Evolutionary conservation across 768 basidiomycete genomes (phyloP).

Genomic region (Suillus brevipes): DNA sequence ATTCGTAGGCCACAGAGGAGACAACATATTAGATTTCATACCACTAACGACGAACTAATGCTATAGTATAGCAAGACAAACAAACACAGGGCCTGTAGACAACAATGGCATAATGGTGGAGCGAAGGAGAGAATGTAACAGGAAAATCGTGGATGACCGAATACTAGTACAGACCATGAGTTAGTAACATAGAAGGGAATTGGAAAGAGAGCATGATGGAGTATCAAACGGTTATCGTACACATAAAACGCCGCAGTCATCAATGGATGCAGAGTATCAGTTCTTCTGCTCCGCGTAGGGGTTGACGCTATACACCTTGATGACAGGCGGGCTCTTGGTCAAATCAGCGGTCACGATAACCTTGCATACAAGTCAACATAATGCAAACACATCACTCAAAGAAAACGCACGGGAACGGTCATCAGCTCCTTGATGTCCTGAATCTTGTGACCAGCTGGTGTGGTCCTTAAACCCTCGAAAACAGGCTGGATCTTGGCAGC

Average conservation of each 20-base stretch:
- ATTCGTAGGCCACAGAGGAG: neutral
- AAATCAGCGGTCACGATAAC: constrained; percentile 94
- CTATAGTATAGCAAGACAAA: constrained; percentile 3
- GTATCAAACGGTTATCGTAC: constrained; percentile 31
- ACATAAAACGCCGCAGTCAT: constrained; percentile 17
- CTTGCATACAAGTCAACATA: constrained; percentile 38
- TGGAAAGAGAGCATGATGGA: constrained; percentile 29
- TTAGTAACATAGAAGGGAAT: constrained; percentile 32
- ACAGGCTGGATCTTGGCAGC: constrained; percentile 71
- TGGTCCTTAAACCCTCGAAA: constrained; percentile 82
- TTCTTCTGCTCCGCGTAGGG: constrained; percentile 73
- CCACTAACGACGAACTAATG: constrained; percentile 7
- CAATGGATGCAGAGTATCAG: constrained; percentile 11
- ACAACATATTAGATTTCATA: constrained; percentile 5
- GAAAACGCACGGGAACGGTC: constrained; percentile 79
- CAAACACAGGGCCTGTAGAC: neutral
- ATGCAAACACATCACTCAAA: neutral
- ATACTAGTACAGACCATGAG: constrained; percentile 31
- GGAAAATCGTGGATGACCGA: constrained; percentile 24
- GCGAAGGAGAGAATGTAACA: constrained; percentile 21
- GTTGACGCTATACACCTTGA: constrained; percentile 96
- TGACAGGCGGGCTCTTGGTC: constrained; percentile 93
- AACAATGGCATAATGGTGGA: constrained; percentile 7
- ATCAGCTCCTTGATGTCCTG: constrained; percentile 94
- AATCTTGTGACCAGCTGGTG: constrained; percentile 82